Base-by-base conservation (phyloP, 345 rosid genomes). In the Sisymbrium altissimum region DNA sequence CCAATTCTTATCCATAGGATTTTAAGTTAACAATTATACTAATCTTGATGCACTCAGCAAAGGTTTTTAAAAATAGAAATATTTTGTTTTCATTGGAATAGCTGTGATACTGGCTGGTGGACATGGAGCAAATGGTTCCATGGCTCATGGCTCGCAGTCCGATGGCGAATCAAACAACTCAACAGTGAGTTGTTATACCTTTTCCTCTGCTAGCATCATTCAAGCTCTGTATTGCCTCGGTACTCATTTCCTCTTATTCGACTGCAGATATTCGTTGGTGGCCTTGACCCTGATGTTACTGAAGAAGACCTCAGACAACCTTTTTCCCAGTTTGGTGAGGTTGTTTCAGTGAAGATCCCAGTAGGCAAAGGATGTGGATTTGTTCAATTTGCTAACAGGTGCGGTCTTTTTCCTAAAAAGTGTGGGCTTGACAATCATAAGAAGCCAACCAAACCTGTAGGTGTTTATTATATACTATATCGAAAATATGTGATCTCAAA, bases 351-450 rank as follows among this genome's bases (percentile, higher is more conserved):
- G 77, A 95, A 95, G 83, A 95, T 95, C 75, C 97, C 97, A 32
- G 73, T 80, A 29, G 95, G 96, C n/a, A 95, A 87, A 87, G 97
- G 97, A 77, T 95, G 99, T 46, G 97, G 97, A 11, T 95, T 95
- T 76, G 96, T 91, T 59, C 97, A 88, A 58, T 86, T 87, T 79
- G 83, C 84, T 64, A 81, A 81, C 79, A 95, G 97, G 97, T 91
- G 64, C 25, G 61, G 53, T 44, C 13, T 1, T 50, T 12, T n/a
- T 33, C 23, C 12, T 76, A 10, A 1, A n/a, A 44, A 13, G 6
- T 55, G 60, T 53, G 48, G 29, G 44, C 39, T 68, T 67, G 13
- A 3, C 39, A 66, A 5, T 57, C 15, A 36, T 13, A 35, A 36
- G 54, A 36, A 74, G 36, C 38, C 49, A 49, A 49, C 38, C 38